Evolutionary conservation across 345 rosid species (phyloP).

Genomic region (Brassica cretica): DNA sequence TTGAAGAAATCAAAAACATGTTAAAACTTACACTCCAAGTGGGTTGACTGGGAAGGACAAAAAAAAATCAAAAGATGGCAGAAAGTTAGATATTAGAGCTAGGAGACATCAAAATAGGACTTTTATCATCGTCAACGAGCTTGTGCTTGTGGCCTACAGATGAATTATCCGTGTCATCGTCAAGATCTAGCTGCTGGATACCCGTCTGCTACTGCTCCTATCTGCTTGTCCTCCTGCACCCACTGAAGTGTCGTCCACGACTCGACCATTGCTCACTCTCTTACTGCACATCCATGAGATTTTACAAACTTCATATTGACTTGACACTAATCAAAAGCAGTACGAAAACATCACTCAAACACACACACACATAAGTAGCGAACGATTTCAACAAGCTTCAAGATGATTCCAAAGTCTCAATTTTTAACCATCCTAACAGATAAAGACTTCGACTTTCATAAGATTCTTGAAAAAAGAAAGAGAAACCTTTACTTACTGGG

Average conservation of each 20-base stretch:
- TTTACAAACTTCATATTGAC: not conserved
- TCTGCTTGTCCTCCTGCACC: slow-evolving; percentile 23
- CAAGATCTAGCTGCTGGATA: slow-evolving; percentile 23
- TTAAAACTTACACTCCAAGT: slow-evolving; percentile 6
- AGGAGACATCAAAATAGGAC: slow-evolving; percentile 11
- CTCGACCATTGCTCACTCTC: slow-evolving; percentile 28
- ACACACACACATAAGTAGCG: not conserved
- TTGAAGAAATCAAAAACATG: slow-evolving; percentile 13
- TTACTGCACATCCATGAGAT: not conserved
- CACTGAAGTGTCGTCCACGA: slow-evolving; percentile 29
- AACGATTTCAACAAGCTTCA: slow-evolving; percentile 7
- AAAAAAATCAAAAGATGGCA: slow-evolving; percentile 5
- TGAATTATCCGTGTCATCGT: slow-evolving; percentile 14
- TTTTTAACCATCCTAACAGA: not conserved
- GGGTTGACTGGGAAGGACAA: not conserved
- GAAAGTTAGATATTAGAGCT: slow-evolving; percentile 12
- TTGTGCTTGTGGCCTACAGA: slow-evolving; percentile 4
- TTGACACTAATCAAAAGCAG: slow-evolving; percentile 10
- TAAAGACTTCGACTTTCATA: not conserved
- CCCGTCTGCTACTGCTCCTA: slow-evolving; percentile 14
- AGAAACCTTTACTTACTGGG: slow-evolving; percentile 58
- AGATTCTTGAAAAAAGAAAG: not conserved
- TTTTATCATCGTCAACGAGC: not conserved
- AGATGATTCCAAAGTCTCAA: too few relatives aligned
- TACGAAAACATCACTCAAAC: not conserved